Evolutionary conservation across 176 grass and related monocot genomes (phyloP).

Genomic region (Saccharum spontaneum): DNA sequence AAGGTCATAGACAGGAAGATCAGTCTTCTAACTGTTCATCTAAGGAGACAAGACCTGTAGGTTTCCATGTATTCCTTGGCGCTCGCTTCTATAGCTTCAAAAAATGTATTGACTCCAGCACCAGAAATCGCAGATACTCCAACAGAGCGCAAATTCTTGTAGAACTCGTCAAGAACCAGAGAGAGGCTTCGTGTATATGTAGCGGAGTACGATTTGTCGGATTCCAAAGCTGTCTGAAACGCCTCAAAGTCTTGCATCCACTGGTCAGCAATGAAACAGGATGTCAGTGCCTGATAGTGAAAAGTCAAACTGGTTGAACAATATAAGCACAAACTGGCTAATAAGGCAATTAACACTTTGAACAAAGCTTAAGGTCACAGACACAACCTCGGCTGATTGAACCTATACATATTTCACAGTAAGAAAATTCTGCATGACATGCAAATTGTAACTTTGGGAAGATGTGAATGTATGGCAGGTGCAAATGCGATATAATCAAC

Average conservation of each 20-base stretch:
- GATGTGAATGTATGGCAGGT: background rate
- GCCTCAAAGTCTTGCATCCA: conserved; percentile 99
- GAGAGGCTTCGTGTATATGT: conserved; percentile 81
- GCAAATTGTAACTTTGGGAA: background rate
- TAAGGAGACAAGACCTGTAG: conserved; percentile 57
- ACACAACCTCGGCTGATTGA: background rate
- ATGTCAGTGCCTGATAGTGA: background rate
- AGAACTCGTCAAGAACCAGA: conserved; percentile 88
- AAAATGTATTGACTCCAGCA: conserved; percentile 71
- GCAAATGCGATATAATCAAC: background rate
- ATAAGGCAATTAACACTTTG: background rate
- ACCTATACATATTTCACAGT: background rate
- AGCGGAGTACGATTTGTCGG: conserved; percentile 79
- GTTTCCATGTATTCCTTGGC: conserved; percentile 89
- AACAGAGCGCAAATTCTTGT: conserved; percentile 81
- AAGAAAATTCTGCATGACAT: background rate
- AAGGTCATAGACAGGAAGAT: background rate
- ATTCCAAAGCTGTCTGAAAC: conserved; percentile 81
- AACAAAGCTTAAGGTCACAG: background rate
- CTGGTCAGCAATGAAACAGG: conserved; percentile 46
- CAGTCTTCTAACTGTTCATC: background rate
- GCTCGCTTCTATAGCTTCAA: conserved; percentile 74
- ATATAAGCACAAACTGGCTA: background rate
- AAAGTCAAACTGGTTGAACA: conserved; percentile 5
- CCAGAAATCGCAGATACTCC: conserved; percentile 91